Conservation (phyloP, 305 asterid genomes). For the Fraxinus ornus region DNA sequence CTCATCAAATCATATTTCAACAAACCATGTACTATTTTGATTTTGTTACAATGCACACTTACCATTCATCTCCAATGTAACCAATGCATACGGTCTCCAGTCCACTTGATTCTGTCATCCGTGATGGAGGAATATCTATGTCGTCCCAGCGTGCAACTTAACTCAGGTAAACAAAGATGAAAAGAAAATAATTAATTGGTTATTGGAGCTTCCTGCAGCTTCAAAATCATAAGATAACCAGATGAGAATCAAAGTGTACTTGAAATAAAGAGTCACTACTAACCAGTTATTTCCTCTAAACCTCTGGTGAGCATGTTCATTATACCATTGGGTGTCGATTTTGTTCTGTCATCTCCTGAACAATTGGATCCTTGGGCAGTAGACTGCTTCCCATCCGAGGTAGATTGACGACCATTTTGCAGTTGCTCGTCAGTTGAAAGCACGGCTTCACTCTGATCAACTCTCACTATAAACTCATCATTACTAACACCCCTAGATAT, state of each 20-base stretch:
- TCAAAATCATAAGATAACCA: background rate
- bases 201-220: background rate
- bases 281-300: slow-evolving; percentile 64
- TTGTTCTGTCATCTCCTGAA: slow-evolving; percentile 21
- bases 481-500: slow-evolving; percentile 24
- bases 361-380: slow-evolving; percentile 30
- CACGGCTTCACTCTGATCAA: slow-evolving; percentile 29
- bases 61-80: slow-evolving; percentile 87
- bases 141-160: slow-evolving; percentile 91
- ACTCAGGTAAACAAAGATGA: slow-evolving; percentile 21
- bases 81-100: slow-evolving; percentile 54
- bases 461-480: slow-evolving; percentile 32
- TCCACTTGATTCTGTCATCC: slow-evolving; percentile 31
- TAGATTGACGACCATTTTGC: slow-evolving; percentile 5
- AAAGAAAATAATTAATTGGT: background rate
- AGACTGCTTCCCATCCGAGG: slow-evolving; percentile 9
- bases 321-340: slow-evolving; percentile 33
- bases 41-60: slow-evolving; percentile 28
- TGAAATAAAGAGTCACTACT: background rate
- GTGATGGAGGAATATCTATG: slow-evolving; percentile 34
- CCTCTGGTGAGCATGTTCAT: slow-evolving; percentile 65
- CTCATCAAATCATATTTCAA: background rate
- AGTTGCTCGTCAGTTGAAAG: slow-evolving; percentile 34
- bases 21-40: background rate
- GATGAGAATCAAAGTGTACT: background rate